Base-by-base conservation (phyloP, 106 monocot genomes). In the Xerophyta viscosa region DNA sequence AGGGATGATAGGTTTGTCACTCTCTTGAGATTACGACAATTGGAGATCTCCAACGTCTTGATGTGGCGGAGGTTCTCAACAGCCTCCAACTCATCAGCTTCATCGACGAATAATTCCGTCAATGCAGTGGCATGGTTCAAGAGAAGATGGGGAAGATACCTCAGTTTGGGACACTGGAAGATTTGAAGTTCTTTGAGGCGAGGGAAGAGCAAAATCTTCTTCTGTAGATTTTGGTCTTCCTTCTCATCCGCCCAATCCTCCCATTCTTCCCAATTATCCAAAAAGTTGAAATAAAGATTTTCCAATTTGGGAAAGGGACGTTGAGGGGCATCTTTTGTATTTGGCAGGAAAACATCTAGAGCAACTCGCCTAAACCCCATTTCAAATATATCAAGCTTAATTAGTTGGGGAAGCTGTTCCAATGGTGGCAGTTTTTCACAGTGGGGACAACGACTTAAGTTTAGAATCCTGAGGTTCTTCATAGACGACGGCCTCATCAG, bases 111-210 rank as follows among this genome's bases (percentile, higher is more conserved):
- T 50, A 37, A 20, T 9, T 14, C 6, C 9, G 20, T 24, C 26
- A 29, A 62, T 0, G 12, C 17, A 0, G 50, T 41, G 15, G 50
- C 50, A 26, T 52, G 41, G 27, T 21, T 7, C 0, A 63, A 25
- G 27, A 63, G 27, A 17, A 23, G 20, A 15, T 52, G 17, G 3
- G 63, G 63, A 63, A 63, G 51, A 51, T 50, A 63, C 36, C 21
- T 56, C 22, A 56, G 12, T 8, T 56, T 20, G 33, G 19, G 21
- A 24, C 55, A 56, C 19, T 23, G 0, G 0, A 0, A 1, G 12
- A 56, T 0, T 6, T 4, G 3, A 14, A 52, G 17, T 15, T 15
- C 1, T 17, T 30, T 30, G 20, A 56, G 55, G 0, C 1, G 20
- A 10, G 33, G 37, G 3, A 56, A 31, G 7, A 52, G 1, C 9